Conservation (phyloP, 176 grass and related monocot species). For the Aegilops longissima region DNA sequence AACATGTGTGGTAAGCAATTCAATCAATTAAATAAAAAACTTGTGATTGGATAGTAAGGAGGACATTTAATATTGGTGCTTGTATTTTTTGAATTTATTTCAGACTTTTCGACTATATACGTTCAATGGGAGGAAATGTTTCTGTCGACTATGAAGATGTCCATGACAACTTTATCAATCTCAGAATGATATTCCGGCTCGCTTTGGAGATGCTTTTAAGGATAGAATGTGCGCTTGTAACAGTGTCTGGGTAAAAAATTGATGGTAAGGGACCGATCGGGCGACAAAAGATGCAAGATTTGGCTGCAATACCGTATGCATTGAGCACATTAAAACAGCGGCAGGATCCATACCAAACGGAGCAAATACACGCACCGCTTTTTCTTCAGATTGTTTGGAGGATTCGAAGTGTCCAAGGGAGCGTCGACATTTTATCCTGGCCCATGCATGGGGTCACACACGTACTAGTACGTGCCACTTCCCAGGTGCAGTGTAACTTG, state of each 20-base stretch:
- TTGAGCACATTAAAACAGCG: not conserved
- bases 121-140: no score
- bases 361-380: not conserved
- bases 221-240: no score
- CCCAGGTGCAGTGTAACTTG: not conserved
- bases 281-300: not conserved
- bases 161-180: no score
- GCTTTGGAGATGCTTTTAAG: no score
- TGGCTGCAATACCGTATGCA: not conserved
- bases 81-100: no score
- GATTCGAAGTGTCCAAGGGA: constrained; percentile 14
- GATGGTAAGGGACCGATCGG: not conserved
- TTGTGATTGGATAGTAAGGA: no score
- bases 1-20: no score
- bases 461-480: not conserved
- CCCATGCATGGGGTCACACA: not conserved
- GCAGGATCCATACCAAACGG: not conserved
- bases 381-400: not conserved
- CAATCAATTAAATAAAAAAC: no score
- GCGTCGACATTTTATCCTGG: not conserved
- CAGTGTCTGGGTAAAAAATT: not conserved
- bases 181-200: no score
- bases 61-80: no score
- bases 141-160: no score
- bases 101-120: no score